Evolutionary conservation across 352 stramenopile species (phyloP).

Genomic region (Phytopythium chamaehyphon): DNA sequence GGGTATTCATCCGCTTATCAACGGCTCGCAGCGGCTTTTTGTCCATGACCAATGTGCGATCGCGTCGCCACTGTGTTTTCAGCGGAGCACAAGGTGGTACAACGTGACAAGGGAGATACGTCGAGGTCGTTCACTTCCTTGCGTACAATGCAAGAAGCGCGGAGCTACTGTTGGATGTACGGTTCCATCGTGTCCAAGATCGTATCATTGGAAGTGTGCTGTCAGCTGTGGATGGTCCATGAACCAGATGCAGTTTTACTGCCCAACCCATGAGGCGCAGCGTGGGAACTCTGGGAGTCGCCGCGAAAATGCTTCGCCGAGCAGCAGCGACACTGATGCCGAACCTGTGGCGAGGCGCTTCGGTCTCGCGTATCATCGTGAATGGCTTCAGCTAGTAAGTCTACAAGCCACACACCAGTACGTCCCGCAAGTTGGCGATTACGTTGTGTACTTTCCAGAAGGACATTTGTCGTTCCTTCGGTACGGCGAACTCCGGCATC

Average conservation of each 20-base stretch:
- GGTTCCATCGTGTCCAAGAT: constrained; percentile 50
- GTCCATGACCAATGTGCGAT: constrained; percentile 87
- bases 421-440: constrained; percentile 75
- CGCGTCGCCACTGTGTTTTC: constrained; percentile 79
- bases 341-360: constrained; percentile 59
- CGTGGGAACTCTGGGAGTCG: constrained; percentile 1
- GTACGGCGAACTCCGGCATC: constrained; percentile 28
- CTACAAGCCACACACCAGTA: constrained; percentile 59
- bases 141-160: constrained; percentile 62
- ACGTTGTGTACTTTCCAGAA: constrained; percentile 80
- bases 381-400: constrained; percentile 69
- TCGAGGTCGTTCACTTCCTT: constrained; percentile 60
- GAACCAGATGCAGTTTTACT: constrained; percentile 84
- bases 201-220: constrained; percentile 84
- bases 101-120: constrained; percentile 84
- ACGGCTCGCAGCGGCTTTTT: constrained; percentile 65
- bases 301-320: background rate
- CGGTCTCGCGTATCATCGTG: constrained; percentile 61
- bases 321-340: constrained; percentile 8
- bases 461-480: constrained; percentile 53
- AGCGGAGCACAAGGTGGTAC: constrained; percentile 73
- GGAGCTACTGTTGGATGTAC: constrained; percentile 80
- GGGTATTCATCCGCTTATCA: constrained; percentile 67
- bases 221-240: constrained; percentile 64
- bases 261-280: constrained; percentile 36